A percentile compares a stretch with the other conserved stretches of the same genome.
Conservation (phyloP, 768 basidiomycete species). For the Lactarius indigo region DNA sequence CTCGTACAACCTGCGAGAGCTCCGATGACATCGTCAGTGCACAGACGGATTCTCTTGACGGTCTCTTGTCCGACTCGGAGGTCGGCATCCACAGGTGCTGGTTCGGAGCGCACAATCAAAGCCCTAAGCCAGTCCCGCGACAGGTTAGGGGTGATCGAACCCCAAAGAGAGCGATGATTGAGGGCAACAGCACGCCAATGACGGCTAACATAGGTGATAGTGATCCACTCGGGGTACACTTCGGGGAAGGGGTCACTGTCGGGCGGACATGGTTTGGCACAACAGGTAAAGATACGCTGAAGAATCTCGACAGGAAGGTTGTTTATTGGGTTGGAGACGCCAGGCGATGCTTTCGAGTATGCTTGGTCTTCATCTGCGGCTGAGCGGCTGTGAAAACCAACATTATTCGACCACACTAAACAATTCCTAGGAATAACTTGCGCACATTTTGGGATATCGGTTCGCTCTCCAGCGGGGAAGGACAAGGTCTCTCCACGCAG, state of each 20-base stretch:
- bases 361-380: not conserved
- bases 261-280: constrained; percentile 3
- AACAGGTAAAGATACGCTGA: constrained; percentile 12
- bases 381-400: not conserved
- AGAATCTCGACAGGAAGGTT: constrained; percentile 17
- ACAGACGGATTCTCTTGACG: constrained; percentile 1
- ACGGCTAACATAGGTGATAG: constrained; percentile 18
- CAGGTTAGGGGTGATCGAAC: constrained; percentile 12
- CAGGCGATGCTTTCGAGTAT: not conserved
- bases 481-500: not conserved
- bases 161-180: constrained; percentile 17
- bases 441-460: not conserved
- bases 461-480: constrained; percentile 10
- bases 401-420: not conserved
- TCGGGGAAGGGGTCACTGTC: not conserved
- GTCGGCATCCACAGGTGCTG: constrained; percentile 10
- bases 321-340: not conserved
- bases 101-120: constrained; percentile 13
- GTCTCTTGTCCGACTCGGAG: constrained; percentile 11
- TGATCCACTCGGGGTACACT: constrained; percentile 18
- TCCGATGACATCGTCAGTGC: constrained; percentile 12
- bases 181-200: constrained; percentile 18
- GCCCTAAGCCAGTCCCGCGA: constrained; percentile 10
- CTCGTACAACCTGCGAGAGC: constrained; percentile 15
- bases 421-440: not conserved